These are phyloP conservation scores for Vitis labrusca DNA, from an alignment of 164 flowering plant genomes.

Conservation along the genomic window DNA sequence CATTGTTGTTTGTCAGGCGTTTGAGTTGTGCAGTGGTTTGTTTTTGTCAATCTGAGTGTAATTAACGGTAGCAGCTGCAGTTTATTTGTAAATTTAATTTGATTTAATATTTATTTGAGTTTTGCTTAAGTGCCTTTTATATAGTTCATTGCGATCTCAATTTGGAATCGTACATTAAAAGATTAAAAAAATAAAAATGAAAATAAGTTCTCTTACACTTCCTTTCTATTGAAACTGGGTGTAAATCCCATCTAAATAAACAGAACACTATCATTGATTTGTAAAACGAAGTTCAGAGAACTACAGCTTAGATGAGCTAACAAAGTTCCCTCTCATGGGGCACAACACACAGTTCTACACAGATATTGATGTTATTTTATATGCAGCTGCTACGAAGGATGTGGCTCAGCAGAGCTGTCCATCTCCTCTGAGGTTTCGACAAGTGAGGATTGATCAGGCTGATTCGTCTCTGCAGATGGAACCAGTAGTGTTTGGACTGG, in stretches of 20 bases:
- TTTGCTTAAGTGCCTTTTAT: background rate
- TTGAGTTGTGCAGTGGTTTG: background rate
- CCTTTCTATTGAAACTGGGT: background rate
- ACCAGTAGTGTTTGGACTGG: slow-evolving; percentile 13
- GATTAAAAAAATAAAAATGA: background rate
- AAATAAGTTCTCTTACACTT: background rate
- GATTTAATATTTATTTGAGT: background rate
- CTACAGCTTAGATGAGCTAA: background rate
- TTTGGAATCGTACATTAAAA: background rate
- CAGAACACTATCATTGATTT: background rate
- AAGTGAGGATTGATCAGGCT: background rate
- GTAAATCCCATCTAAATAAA: background rate
- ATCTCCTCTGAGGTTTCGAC: slow-evolving; percentile 12
- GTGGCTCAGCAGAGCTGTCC: slow-evolving; percentile 7
- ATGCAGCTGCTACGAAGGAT: slow-evolving; percentile 16
- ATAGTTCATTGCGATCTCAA: background rate
- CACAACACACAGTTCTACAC: slow-evolving; percentile 7
- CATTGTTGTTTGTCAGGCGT: background rate
- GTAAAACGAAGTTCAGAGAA: background rate
- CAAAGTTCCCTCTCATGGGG: background rate
- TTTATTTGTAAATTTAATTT: slow-evolving; percentile 5
- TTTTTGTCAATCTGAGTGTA: slow-evolving; percentile 10
- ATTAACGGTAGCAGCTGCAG: slow-evolving; percentile 1
- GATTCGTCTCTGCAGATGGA: no score
- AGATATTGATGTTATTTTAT: background rate